Evolutionary conservation across 2,329 filamentous ascomycete species (phyloP), one percentile per base, ranked within the genome.

Genomic region (Fonsecaea erecta): DNA sequence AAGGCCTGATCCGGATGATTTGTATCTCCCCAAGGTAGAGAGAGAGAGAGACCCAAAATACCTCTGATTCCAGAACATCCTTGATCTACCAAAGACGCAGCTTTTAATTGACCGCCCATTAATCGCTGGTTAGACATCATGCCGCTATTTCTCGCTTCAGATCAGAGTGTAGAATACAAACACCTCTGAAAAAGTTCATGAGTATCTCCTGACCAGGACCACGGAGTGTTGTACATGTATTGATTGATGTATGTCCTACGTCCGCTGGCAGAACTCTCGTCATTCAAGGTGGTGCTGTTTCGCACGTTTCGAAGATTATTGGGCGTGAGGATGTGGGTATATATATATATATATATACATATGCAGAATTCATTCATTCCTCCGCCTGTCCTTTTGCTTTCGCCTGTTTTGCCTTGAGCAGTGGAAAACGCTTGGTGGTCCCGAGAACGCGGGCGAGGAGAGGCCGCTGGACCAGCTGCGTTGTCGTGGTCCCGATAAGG

Each of bases 391-490:
- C 59, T 43, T 62, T 65, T 16, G 37, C 24, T 58, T 55, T 54
- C 5, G 66, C 63, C 12, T 61, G 18, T 54, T 62, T 63, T 40
- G 61, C 53, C 3, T 60, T 55, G 32, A 68, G 21, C 12, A 52
- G 53, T 26, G 63, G 61, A 34, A 64, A 40, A 1, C 37, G 43
- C 46, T 61, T 67, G 4, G 56, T 43, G 18, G 37, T 58, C 12
- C 67, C 63, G 11, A 66, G 51, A 5, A 62, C n/a, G 8, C 48
- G 43, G 16, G 57, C 61, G 9, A 66, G 46, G 2, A 69, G 24
- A 24, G 67, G 62, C 21, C 67, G 53, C 35, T 65, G 67, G 14
- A 64, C 52, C 28, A 67, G 51, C 48, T 66, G 64, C 11, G 64
- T 66, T 7, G 35, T 59, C 12, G 62, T 64, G 35, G 57, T 67